Percentiles rank a stretch among this genome's conserved stretches.
Conservation (phyloP, 1,139 yeast genomes). For the Zygosaccharomyces pseudobailii region DNA sequence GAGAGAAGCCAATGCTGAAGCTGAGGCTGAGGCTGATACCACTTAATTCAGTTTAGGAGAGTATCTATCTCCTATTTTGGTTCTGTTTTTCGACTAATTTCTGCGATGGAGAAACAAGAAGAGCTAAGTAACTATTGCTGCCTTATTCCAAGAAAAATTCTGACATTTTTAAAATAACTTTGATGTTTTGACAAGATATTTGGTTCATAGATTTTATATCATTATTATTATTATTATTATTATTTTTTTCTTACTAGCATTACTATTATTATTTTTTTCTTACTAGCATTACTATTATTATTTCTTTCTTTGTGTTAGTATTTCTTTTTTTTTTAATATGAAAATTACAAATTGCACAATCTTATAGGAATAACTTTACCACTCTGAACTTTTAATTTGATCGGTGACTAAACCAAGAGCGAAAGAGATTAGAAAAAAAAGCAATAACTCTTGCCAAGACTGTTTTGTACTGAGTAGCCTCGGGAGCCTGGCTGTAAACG, state of each 20-base stretch:
- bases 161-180: background rate
- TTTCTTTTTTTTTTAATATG: background rate
- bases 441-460: conserved; percentile 17
- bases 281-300: background rate
- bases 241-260: background rate
- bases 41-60: background rate
- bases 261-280: background rate
- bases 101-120: background rate
- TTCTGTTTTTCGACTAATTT: background rate
- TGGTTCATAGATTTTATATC: background rate
- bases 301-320: background rate
- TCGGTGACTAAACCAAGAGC: conserved; percentile 13
- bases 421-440: conserved; percentile 14
- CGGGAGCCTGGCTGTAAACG: conserved; percentile 6
- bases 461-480: conserved; percentile 16
- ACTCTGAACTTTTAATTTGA: background rate
- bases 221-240: background rate
- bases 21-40: background rate
- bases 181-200: background rate
- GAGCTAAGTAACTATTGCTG: background rate
- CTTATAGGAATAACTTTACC: background rate
- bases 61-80: conserved; percentile 1
- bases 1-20: conserved; percentile 21
- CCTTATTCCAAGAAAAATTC: background rate
- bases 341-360: background rate